phyloP scores from a whole-genome alignment of 495 filamentous ascomycete genomes.

The Entonaema liquescens region DNA sequence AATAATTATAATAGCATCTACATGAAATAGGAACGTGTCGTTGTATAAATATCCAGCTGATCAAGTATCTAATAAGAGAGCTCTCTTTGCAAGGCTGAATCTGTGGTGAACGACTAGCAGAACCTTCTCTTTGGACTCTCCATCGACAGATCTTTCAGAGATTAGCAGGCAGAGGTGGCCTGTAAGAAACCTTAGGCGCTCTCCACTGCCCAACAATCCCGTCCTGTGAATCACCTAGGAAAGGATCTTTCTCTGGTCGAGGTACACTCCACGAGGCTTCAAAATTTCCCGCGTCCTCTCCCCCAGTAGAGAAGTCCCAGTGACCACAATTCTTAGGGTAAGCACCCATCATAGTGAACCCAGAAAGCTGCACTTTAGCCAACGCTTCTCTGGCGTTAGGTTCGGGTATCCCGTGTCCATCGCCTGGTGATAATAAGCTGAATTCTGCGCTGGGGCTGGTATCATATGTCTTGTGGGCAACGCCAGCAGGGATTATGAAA shows the following conservation, averaged over 20 bases:
- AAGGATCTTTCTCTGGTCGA: not conserved
- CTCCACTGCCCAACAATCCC: not conserved
- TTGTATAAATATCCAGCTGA: too few relatives aligned
- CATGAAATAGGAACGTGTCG: too few relatives aligned
- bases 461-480: not conserved
- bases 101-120: too few relatives aligned
- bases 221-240: not conserved
- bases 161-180: not conserved
- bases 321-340: not conserved
- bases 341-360: not conserved
- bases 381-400: not conserved
- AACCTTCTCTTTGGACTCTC: not conserved
- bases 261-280: not conserved
- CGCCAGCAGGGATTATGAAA: not conserved
- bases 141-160: not conserved
- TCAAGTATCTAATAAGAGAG: too few relatives aligned
- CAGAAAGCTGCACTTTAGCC: not conserved
- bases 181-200: not conserved
- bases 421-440: not conserved
- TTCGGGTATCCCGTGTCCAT: not conserved
- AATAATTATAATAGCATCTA: too few relatives aligned
- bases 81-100: too few relatives aligned
- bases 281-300: not conserved
- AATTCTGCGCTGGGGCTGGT: not conserved
- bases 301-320: not conserved